phyloP scores from a whole-genome alignment of 257 asterid genomes.

The Nicotiana sylvestris region DNA sequence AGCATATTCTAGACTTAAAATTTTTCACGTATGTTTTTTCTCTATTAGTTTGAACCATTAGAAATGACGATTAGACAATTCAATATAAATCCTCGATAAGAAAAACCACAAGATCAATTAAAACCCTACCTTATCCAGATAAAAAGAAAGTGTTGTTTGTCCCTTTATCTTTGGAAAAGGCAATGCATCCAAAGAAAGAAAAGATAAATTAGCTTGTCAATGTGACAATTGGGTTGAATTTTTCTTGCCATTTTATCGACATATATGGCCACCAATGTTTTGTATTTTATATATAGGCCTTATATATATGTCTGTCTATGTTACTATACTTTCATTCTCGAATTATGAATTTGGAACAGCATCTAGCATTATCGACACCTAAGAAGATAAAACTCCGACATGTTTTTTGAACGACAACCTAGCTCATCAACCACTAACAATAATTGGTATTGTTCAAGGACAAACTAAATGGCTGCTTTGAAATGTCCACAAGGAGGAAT shows the following conservation, averaged over 20 bases:
- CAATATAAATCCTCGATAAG: not conserved
- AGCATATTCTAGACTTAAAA: not conserved
- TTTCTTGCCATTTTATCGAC: slow-evolving; percentile 1
- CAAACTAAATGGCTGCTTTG: not conserved
- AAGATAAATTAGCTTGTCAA: not conserved
- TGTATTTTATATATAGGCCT: not conserved
- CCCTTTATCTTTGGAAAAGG: not conserved
- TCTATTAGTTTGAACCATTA: not conserved
- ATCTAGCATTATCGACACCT: not conserved
- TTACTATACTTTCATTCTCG: not conserved
- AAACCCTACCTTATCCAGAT: not conserved
- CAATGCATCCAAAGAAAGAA: not conserved
- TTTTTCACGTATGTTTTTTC: too few species aligned
- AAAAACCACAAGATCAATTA: not conserved
- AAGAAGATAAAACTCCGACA: not conserved
- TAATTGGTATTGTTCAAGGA: not conserved
- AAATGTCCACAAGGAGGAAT: not conserved
- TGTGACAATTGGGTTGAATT: not conserved
- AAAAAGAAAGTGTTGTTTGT: slow-evolving; percentile 3
- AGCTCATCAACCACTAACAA: not conserved
- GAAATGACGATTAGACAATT: not conserved
- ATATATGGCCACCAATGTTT: not conserved
- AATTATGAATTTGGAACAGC: not conserved
- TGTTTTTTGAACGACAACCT: not conserved
- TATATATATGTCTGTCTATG: not conserved